phyloP scores from a whole-genome alignment of 495 filamentous ascomycete species.

The Pseudotulostoma volvatum region DNA sequence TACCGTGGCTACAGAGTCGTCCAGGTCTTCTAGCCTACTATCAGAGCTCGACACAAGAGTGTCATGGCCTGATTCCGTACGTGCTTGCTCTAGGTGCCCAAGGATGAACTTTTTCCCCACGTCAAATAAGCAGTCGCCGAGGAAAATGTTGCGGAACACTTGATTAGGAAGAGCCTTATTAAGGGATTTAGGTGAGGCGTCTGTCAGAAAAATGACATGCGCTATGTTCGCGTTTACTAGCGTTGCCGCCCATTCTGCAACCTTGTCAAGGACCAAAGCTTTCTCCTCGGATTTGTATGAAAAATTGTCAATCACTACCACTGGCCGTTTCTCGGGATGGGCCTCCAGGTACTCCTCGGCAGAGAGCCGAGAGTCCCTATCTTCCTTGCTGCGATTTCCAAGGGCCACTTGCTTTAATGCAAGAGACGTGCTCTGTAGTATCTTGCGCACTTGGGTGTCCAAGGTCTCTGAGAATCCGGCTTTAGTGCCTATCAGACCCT shows the following conservation, averaged over 20 bases:
- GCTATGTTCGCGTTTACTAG: constrained; percentile 83
- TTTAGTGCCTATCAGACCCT: constrained; percentile 86
- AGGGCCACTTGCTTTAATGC: constrained; percentile 68
- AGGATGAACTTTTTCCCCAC: constrained; percentile 83
- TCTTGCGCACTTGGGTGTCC: constrained; percentile 81
- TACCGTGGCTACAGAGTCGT: constrained; percentile 62
- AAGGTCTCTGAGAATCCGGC: constrained; percentile 90
- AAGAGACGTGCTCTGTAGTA: constrained; percentile 68
- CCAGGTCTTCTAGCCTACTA: constrained; percentile 44
- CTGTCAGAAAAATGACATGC: constrained; percentile 92
- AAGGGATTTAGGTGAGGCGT: constrained; percentile 78
- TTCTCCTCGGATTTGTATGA: constrained; percentile 60
- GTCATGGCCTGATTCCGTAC: constrained; percentile 22
- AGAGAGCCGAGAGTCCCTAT: constrained; percentile 53
- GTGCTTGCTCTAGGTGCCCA: constrained; percentile 49
- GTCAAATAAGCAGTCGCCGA: constrained; percentile 74
- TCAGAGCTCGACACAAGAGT: constrained; percentile 1
- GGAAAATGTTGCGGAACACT: constrained; percentile 67
- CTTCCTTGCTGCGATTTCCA: constrained; percentile 45
- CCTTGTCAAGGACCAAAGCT: constrained; percentile 69
- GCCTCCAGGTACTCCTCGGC: constrained; percentile 86
- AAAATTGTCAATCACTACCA: constrained; percentile 92
- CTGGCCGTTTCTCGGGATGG: constrained; percentile 68
- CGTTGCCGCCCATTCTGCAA: constrained; percentile 80
- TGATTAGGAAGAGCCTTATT: constrained; percentile 79